Evolutionary conservation across 129 eudicot species (phyloP), one percentile per base, ranked within the genome.

Genomic region (Flaveria trinervia): DNA sequence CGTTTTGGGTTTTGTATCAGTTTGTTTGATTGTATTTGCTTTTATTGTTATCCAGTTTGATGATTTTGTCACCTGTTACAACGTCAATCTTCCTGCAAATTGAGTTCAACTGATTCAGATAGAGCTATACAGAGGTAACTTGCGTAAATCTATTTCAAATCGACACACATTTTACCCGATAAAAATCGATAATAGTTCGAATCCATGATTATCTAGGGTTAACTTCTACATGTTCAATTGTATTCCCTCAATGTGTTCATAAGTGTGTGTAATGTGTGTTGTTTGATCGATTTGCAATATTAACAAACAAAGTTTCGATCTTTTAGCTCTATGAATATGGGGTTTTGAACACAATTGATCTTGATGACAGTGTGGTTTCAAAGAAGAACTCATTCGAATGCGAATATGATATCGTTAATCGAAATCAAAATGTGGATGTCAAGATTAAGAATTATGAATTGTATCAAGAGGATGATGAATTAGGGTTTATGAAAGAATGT

Each of bases 71-170:
- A 74, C 54, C 17, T 55, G 56, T 54, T 65, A 50, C 64, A 57
- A 60, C 25, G 68, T 69, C 49, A 65, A 14, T 70, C 55, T 25
- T 57, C 72, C 46, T 56, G 82, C 9, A 39, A 74, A 83, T 86
- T 73, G 87, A 77, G 77, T 77, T 81, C 76, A 9, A 45, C n/a
- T 4, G 81, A 78, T 61, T 64, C 64, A 44, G 15, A 61, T 70
- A 73, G 65, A 48, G 74, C 75, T 77, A 23, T 20, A 36, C 39
- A 70, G 45, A 86, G 90, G 90, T 86, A 83, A 80, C 5, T 15
- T 20, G 22, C 22, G 22, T 20, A 20, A 20, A 16, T 59, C 45
- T 20, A 4, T 54, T 54, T 62, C 44, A 39, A 76, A 76, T 64
- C 76, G 22, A 70, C 44, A 72, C n/a, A 44, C 59, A 20, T 33